Evolutionary conservation across 1,284 basidiomycete species (phyloP), one percentile per base, ranked within the genome.

Genomic region (Anthracocystis panici-leucophaei): DNA sequence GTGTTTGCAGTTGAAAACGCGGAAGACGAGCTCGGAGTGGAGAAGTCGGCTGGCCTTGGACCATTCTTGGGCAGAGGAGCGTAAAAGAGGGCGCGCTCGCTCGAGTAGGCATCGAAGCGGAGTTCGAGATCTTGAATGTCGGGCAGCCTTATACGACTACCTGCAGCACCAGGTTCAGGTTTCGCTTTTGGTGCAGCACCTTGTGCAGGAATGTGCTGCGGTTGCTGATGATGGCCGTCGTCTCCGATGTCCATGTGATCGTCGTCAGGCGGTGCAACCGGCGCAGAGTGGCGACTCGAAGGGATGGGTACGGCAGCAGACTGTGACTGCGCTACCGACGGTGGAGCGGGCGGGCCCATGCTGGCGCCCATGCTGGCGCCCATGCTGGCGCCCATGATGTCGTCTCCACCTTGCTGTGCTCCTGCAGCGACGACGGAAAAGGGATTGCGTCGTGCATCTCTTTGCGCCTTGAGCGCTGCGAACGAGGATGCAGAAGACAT

Each of bases 101-200:
- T 65, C 16, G 68, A 71, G 63, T 45, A 53, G 23, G 55, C 45
- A 21, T 71, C 68, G 46, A 71, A 71, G 31, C 68, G 68, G 11
- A 71, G 58, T 46, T 71, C 68, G 33, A 71, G 68, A 35, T 71
- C 68, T 27, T 71, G 68, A 40, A 71, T 65, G 55, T 71, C 68
- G 5, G 68, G 68, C 20, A 71, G 23, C 42, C 68, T 53, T 12
- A 71, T 63, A 18, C 68, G 41, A 27, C 64, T 72, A 8, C 69
- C 69, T 4, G 64, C 60, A 12, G 59, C 54, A 20, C 69, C 63
- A 35, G 65, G 51, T 20, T 66, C 52, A 9, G 60, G 60, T 20
- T 52, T 61, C 8, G 21, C 21, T 16, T 31, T 44, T 18, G 42
- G 44, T 49, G 40, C 42, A 7, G 40, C 42, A 7, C 25, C 35